Evolutionary conservation across 83 land plant species (phyloP).

Genomic region (Thuja plicata): DNA sequence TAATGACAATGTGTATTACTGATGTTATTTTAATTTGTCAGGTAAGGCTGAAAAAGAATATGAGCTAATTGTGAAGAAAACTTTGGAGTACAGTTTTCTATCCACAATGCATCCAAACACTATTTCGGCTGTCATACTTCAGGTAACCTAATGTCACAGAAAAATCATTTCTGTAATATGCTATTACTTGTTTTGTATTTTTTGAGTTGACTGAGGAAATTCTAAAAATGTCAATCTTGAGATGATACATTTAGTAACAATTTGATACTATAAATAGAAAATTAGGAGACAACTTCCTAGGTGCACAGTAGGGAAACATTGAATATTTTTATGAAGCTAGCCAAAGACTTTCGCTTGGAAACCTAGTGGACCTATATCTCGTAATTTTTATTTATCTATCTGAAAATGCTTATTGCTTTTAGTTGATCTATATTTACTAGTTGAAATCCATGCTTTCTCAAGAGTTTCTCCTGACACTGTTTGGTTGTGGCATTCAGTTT

Average conservation of each 20-base stretch:
- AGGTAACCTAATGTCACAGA: conserved; percentile 36
- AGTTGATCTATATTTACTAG: neutral
- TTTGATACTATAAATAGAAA: neutral
- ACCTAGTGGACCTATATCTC: neutral
- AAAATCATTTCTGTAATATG: neutral
- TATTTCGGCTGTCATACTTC: conserved; percentile 76
- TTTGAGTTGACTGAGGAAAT: neutral
- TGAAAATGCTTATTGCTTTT: neutral
- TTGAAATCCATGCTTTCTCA: neutral
- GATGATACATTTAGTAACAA: neutral
- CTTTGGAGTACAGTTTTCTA: conserved; percentile 75
- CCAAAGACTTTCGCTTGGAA: neutral
- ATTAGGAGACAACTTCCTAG: neutral
- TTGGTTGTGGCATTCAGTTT: neutral
- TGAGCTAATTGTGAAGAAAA: conserved; percentile 74
- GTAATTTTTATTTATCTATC: neutral
- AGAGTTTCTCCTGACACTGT: neutral
- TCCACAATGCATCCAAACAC: conserved; percentile 84
- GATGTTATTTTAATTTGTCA: conserved; percentile 17
- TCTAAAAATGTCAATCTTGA: neutral
- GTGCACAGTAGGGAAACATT: neutral
- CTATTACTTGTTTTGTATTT: neutral
- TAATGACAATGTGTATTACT: neutral
- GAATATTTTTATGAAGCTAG: neutral
- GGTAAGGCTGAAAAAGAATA: conserved; percentile 81